Evolutionary conservation across 225 moss, liverwort and hornwort genomes (phyloP).

Genomic region (Antitrichia curtipendula): DNA sequence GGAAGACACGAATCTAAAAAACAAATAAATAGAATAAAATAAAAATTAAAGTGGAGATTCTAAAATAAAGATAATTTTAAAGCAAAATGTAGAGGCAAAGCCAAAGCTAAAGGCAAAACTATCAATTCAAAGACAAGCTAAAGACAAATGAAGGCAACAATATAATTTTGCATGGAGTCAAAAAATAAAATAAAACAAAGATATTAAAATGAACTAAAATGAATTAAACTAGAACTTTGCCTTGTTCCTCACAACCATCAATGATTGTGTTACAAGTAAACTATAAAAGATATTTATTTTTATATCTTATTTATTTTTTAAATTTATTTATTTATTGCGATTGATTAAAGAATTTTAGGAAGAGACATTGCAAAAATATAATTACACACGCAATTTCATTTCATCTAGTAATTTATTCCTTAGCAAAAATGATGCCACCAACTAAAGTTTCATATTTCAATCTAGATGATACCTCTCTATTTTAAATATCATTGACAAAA

Average conservation of each 20-base stretch:
- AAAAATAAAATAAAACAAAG: background rate
- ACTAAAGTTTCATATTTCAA: background rate
- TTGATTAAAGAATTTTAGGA: background rate
- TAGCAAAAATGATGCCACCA: background rate
- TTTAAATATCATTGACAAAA: background rate
- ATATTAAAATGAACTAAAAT: background rate
- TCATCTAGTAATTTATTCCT: too few relatives aligned
- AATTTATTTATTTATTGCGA: too few relatives aligned
- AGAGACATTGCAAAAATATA: background rate
- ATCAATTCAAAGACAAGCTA: too few relatives aligned
- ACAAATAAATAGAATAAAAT: too few relatives aligned
- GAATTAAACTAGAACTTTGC: background rate
- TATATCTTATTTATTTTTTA: background rate
- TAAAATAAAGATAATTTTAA: background rate
- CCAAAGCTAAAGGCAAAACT: background rate
- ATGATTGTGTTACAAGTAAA: background rate
- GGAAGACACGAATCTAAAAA: background rate
- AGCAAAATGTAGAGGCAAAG: background rate
- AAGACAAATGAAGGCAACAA: background rate
- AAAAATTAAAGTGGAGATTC: background rate
- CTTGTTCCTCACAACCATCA: background rate
- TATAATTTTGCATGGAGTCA: background rate
- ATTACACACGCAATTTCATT: background rate
- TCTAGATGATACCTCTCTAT: rapidly evolving
- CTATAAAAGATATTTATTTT: background rate